Evolutionary conservation across 2,329 filamentous ascomycete genomes (phyloP).

Genomic region (Apiospora aurea): DNA sequence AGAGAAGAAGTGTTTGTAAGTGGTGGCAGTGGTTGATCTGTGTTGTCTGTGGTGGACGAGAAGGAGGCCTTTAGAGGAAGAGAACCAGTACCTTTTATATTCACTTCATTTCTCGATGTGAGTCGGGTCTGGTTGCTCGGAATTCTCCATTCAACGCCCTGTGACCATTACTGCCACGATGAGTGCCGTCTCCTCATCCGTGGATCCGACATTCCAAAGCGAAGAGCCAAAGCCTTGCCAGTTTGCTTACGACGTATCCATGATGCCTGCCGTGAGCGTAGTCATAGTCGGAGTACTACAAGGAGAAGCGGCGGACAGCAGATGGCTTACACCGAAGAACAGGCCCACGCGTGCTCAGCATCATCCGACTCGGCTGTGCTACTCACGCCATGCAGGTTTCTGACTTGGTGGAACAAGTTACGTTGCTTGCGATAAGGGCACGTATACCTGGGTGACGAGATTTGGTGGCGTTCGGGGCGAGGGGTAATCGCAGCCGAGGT

Average conservation of each 20-base stretch:
- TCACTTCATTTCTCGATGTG: background rate
- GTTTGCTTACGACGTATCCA: background rate
- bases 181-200: background rate
- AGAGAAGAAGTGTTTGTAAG: background rate
- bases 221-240: background rate
- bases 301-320: background rate
- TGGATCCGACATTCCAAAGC: background rate
- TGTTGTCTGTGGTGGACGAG: background rate
- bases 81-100: background rate
- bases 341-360: background rate
- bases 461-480: background rate
- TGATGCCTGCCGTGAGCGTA: no score
- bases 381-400: background rate
- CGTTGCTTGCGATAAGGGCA: background rate
- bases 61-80: background rate
- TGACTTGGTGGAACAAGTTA: background rate
- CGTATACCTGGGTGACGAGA: background rate
- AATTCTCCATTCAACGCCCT: background rate
- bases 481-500: background rate
- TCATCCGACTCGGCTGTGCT: background rate
- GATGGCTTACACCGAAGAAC: background rate
- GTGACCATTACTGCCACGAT: background rate
- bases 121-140: no score
- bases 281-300: background rate
- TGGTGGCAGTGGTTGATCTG: background rate